Base-by-base conservation (phyloP, 495 filamentous ascomycete genomes). In the Penicillium alfredii region DNA sequence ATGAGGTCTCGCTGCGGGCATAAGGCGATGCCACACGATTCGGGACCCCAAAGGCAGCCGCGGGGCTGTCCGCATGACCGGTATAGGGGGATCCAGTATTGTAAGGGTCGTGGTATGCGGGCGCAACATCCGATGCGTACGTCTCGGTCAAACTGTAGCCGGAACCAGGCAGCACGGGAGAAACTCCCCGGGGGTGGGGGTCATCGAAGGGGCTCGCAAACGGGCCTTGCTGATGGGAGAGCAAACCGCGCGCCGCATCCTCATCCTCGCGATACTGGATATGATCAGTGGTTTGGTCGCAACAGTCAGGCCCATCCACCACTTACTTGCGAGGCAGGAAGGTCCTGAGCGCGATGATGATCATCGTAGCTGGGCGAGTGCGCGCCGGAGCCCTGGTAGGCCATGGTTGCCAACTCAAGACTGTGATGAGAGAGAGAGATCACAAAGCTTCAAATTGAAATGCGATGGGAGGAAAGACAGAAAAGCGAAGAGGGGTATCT, bases 91-190 rank as follows among this genome's bases (percentile, higher is more conserved):
- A 74, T 26, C 77, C 73, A 12, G 73, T 67, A 11, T 56, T 71
- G 47, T 76, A 76, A 17, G 79, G 74, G 27, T 84, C 72, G 40
- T 72, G 67, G 44, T 72, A 74, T 4, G 59, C 44, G 17, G 76
- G 68, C 32, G 68, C 61, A 35, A 51, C 56, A 13, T 83, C 77
- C 4, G 69, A 58, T 15, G 79, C 80, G 61, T 97, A 98, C 7
- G 90, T 87, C 68, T 98, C 92, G 14, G 86, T 88, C 58, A 99
- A 73, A 55, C 80, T 92, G 71, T 99, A 97, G 15, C 82, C 63
- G 2, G 74, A 80, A 8, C 64, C 58, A 16, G 77, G 77, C 38
- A 74, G 71, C 28, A 63, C 58, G 30, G 74, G 72, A 5, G 73
- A 78, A 30, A 59, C 57, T 15, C 63, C 61, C 16, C 72, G 69